Conservation (phyloP, 2,329 filamentous ascomycete genomes). For the Tolypocladium endophyticum region DNA sequence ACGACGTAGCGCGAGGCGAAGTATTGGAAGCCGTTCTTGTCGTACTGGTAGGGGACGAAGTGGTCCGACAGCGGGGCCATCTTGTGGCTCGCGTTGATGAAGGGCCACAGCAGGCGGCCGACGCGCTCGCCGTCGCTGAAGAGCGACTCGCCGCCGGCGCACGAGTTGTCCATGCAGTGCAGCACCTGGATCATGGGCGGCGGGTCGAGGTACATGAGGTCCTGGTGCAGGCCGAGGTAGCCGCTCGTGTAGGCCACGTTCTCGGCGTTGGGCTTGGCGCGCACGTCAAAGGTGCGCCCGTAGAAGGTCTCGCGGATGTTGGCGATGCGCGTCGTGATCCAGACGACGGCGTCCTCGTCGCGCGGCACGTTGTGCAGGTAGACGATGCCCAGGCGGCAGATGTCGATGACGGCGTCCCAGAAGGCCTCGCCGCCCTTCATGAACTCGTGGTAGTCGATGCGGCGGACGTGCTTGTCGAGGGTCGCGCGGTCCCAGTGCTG, state of each 20-base stretch:
- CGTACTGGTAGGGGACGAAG: constrained; percentile 56
- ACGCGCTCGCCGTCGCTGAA: constrained; percentile 70
- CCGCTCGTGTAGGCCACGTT: constrained; percentile 86
- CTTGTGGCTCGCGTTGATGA: background rate
- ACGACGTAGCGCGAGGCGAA: constrained; percentile 46
- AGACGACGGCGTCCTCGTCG: constrained; percentile 52
- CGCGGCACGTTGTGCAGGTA: constrained; percentile 68
- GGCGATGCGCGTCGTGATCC: constrained; percentile 64
- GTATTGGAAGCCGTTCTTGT: constrained; percentile 56
- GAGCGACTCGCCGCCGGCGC: constrained; percentile 70
- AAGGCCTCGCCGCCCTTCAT: constrained; percentile 49
- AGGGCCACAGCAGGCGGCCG: constrained; percentile 25
- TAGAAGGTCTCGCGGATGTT: constrained; percentile 82
- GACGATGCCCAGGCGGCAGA: constrained; percentile 61
- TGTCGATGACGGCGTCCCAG: constrained; percentile 47
- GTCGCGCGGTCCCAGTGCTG: constrained; percentile 29
- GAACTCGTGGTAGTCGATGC: constrained; percentile 62
- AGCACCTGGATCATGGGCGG: constrained; percentile 78
- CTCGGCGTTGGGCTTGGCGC: constrained; percentile 69
- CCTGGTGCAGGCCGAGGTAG: constrained; percentile 83
- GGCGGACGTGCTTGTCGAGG: constrained; percentile 34
- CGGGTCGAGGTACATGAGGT: constrained; percentile 74
- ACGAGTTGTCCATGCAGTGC: constrained; percentile 77
- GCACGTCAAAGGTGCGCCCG: constrained; percentile 82
- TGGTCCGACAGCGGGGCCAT: constrained; percentile 8